phyloP scores from a whole-genome alignment of 495 filamentous ascomycete genomes.

The Aspergillus sclerotioniger region DNA sequence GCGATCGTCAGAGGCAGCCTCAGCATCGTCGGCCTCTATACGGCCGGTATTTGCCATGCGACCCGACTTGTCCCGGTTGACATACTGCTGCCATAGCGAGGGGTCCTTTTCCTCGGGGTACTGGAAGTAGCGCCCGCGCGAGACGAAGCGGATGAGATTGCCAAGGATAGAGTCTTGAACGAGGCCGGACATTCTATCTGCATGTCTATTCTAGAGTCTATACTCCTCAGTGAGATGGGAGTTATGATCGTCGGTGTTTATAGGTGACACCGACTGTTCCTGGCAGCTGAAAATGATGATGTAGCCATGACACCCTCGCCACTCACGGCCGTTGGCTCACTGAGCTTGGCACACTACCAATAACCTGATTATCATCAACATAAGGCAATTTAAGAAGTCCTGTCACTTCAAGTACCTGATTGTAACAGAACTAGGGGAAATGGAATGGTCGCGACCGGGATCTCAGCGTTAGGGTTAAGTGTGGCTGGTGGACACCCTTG shows the following conservation, averaged over 20 bases:
- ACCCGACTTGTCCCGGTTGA: slow-evolving; percentile 25
- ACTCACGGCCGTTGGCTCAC: too few species aligned
- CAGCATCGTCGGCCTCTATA: neutral
- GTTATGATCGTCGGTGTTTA: too few species aligned
- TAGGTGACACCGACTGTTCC: too few species aligned
- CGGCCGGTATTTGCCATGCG: slow-evolving; percentile 26
- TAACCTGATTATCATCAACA: too few species aligned
- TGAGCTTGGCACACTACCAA: too few species aligned
- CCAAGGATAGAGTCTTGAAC: slow-evolving; percentile 29
- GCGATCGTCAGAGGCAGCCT: slow-evolving; percentile 11
- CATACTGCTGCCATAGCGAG: slow-evolving; percentile 31
- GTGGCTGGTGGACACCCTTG: too few species aligned
- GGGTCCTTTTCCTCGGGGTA: slow-evolving; percentile 34
- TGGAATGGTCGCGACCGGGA: neutral
- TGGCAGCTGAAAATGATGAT: too few species aligned
- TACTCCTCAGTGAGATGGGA: too few species aligned
- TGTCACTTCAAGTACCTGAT: neutral
- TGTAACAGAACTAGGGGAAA: neutral
- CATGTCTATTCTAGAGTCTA: too few species aligned
- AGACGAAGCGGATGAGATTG: slow-evolving; percentile 26
- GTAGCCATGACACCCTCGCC: neutral
- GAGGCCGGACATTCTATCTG: slow-evolving; percentile 21
- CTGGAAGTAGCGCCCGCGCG: slow-evolving; percentile 19
- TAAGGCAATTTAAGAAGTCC: neutral
- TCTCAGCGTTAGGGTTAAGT: too few species aligned